Evolutionary conservation across 768 basidiomycete genomes (phyloP).

Genomic region (Pholiota conissans): DNA sequence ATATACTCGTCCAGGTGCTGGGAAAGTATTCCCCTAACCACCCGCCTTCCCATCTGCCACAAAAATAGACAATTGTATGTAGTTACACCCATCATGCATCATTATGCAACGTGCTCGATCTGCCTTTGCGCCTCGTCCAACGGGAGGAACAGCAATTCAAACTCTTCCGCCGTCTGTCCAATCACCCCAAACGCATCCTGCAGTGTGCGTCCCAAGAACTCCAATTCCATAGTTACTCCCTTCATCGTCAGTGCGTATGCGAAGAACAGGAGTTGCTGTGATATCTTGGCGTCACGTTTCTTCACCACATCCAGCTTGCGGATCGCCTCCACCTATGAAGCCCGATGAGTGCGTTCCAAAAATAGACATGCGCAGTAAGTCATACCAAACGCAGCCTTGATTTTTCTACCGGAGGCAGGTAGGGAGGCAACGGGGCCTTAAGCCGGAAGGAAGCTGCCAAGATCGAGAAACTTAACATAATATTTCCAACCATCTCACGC

Average conservation of each 20-base stretch:
- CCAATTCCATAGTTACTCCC: constrained; percentile 88
- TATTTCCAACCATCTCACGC: constrained; percentile 93
- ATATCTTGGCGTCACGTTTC: constrained; percentile 76
- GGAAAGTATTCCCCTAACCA: background rate
- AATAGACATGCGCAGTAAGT: constrained; percentile 1
- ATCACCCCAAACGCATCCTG: constrained; percentile 95
- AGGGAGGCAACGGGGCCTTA: constrained; percentile 94
- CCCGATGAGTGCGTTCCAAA: constrained; percentile 1
- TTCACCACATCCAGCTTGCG: constrained; percentile 86
- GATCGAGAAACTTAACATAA: constrained; percentile 85
- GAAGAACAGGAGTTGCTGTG: constrained; percentile 87
- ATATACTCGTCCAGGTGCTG: background rate
- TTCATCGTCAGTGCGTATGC: constrained; percentile 95
- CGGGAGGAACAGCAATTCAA: constrained; percentile 71
- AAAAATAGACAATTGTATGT: background rate
- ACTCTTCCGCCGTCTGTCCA: constrained; percentile 77
- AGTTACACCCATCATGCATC: background rate
- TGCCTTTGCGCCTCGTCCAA: constrained; percentile 19
- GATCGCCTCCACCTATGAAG: constrained; percentile 75
- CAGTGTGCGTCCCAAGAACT: constrained; percentile 74
- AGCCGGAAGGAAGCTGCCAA: constrained; percentile 78
- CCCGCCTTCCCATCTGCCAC: background rate
- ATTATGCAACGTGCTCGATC: constrained; percentile 24
- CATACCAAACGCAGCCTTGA: constrained; percentile 76
- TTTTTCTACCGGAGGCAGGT: constrained; percentile 90